phyloP scores from a whole-genome alignment of 345 rosid genomes.

The Hevea brasiliensis region DNA sequence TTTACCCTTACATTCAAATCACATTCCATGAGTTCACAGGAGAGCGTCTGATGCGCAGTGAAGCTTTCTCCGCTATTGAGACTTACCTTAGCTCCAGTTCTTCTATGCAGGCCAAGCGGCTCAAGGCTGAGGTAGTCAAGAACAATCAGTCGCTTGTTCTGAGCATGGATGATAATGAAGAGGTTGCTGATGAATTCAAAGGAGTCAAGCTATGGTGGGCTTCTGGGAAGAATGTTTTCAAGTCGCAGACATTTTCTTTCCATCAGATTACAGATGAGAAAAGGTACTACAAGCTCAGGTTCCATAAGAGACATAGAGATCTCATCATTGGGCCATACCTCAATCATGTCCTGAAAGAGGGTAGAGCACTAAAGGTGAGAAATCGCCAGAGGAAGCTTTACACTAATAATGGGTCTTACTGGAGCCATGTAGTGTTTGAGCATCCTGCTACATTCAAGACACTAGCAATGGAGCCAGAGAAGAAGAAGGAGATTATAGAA shows the following conservation, averaged over 20 bases:
- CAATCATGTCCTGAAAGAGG: constrained; percentile 13
- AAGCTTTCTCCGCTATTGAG: constrained; percentile 13
- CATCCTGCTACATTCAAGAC: constrained; percentile 13
- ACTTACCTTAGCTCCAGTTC: constrained; percentile 13
- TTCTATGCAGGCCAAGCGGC: constrained; percentile 10
- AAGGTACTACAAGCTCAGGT: constrained; percentile 10
- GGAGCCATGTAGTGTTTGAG: constrained; percentile 12
- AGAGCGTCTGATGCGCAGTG: constrained; percentile 12
- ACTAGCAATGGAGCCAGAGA: neutral
- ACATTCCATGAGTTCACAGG: constrained; percentile 19
- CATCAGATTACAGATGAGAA: constrained; percentile 11
- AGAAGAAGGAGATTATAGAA: neutral
- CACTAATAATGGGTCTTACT: constrained; percentile 1
- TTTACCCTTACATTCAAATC: constrained; percentile 18
- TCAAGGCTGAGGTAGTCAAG: constrained; percentile 9
- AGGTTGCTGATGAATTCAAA: constrained; percentile 7
- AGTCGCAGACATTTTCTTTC: constrained; percentile 6
- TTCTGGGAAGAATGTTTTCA: constrained; percentile 12
- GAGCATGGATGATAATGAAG: constrained; percentile 17
- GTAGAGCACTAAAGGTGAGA: neutral
- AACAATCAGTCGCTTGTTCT: constrained; percentile 10
- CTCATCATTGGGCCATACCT: constrained; percentile 3
- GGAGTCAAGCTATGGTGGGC: constrained; percentile 20
- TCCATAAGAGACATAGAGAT: constrained; percentile 11
- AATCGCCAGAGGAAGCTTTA: constrained; percentile 13